Evolutionary conservation across 176 grass and related monocot species (phyloP), one percentile per base, ranked within the genome.

Genomic region (Juncus inflexus): DNA sequence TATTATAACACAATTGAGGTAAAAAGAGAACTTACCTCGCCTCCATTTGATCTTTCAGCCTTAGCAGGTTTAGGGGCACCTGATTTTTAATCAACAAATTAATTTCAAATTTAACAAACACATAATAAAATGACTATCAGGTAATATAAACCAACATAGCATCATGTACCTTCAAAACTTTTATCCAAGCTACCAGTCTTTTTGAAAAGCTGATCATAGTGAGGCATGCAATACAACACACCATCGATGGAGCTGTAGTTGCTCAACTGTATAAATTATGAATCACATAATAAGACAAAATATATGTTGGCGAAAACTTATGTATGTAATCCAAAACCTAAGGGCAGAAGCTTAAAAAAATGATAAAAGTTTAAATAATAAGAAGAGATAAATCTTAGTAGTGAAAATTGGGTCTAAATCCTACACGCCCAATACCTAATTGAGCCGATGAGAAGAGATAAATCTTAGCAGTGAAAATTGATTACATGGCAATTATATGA

Each of bases 141-240:
- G 19, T 28, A 28, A 28, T 28, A 28, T 28, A 28, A 28, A 28
- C 19, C 19, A 28, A 28, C 19, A 37, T 3, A 76, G 3, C 50
- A 50, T 6, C 43, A 6, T 47, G 50, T 84, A 92, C 94, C 95
- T 99, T 99, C 95, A 80, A 99, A 99, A 80, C 95, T 99, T 94
- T 94, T 99, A 8, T 99, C 80, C 80, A 99, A 90, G 77, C 95
- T 90, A n/a, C 95, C 95, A 6, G 95, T 99, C 65, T 78, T 77
- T 69, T 92, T 94, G 37, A 99, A 80, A 76, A 94, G 87, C 70
- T 99, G 95, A 35, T 99, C 95, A 78, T 99, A 99, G 59, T 99
- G 95, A 80, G 95, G 95, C 66, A 86, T 99, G 80, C 95, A 99
- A 67, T 94, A 99, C 10, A 99, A 76, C 19, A 90, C 83, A 35